These are phyloP conservation scores for Capsella bursapastoris DNA, from an alignment of 345 rosid genomes.

Conservation along the genomic window DNA sequence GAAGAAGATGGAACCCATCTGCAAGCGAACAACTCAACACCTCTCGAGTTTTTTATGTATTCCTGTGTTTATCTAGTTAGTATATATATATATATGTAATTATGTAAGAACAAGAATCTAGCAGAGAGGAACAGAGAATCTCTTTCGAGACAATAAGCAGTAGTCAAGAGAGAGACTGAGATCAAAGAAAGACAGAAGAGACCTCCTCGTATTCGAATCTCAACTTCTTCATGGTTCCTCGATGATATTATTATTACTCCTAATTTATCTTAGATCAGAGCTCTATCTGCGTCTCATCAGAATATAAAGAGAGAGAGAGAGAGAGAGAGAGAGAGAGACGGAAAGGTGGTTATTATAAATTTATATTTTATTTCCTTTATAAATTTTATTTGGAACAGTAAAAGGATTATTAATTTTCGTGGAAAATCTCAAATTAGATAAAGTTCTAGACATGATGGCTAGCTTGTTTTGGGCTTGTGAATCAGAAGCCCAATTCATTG, in stretches of 20 bases:
- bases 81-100: not conserved
- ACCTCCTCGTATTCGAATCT: constrained; percentile 38
- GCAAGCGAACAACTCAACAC: constrained; percentile 76
- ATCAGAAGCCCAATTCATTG: not conserved
- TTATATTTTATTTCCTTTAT: not conserved
- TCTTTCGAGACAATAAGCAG: not conserved
- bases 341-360: constrained; percentile 17
- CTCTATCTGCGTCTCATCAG: too few relatives aligned
- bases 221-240: not conserved
- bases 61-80: constrained; percentile 46
- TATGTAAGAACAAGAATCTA: not conserved
- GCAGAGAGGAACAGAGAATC: not conserved
- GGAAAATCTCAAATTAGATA: not conserved
- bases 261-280: too few relatives aligned
- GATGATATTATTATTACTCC: too few relatives aligned
- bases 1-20: constrained; percentile 81
- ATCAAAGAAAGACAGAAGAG: not conserved
- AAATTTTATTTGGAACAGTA: not conserved
- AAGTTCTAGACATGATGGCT: not conserved
- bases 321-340: constrained; percentile 12
- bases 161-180: not conserved
- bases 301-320: too few relatives aligned
- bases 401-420: not conserved
- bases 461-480: not conserved
- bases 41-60: constrained; percentile 72